Conservation (phyloP, 208 protist species). For the Angomonas desouzai region DNA sequence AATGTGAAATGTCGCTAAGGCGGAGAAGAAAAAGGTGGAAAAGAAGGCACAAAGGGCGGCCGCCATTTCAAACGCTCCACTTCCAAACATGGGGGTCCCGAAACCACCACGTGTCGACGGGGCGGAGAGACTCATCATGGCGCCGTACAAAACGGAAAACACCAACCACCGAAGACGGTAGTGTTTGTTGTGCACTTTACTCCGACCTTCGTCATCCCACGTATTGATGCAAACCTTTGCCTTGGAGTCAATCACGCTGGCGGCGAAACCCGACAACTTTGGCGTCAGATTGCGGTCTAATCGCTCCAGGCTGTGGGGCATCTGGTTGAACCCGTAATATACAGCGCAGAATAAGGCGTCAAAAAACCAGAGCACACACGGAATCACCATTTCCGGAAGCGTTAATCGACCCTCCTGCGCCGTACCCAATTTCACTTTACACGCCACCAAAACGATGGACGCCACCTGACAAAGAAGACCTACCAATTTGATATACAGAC, state of each 20-base stretch:
- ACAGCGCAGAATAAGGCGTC: constrained; percentile 36
- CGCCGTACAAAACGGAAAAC: constrained; percentile 32
- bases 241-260: constrained; percentile 59
- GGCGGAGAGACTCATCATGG: constrained; percentile 51
- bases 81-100: constrained; percentile 43
- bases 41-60: constrained; percentile 43
- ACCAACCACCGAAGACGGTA: constrained; percentile 66
- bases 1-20: constrained; percentile 45
- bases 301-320: constrained; percentile 66
- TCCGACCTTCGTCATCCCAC: constrained; percentile 64
- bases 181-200: constrained; percentile 60
- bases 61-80: constrained; percentile 26
- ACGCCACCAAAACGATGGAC: constrained; percentile 49
- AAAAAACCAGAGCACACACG: constrained; percentile 58
- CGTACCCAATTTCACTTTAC: constrained; percentile 32
- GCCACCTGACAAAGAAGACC: constrained; percentile 45
- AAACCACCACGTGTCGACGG: constrained; percentile 53
- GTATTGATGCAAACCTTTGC: constrained; percentile 71
- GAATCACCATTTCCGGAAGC: constrained; percentile 55
- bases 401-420: constrained; percentile 45
- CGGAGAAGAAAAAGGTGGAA: constrained; percentile 50
- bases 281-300: constrained; percentile 64
- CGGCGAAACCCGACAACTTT: constrained; percentile 58
- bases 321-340: constrained; percentile 57
- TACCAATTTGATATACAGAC: constrained; percentile 36